Evolutionary conservation across 2,329 filamentous ascomycete species (phyloP), one percentile per base, ranked within the genome.

Genomic region (Claviceps sp.): DNA sequence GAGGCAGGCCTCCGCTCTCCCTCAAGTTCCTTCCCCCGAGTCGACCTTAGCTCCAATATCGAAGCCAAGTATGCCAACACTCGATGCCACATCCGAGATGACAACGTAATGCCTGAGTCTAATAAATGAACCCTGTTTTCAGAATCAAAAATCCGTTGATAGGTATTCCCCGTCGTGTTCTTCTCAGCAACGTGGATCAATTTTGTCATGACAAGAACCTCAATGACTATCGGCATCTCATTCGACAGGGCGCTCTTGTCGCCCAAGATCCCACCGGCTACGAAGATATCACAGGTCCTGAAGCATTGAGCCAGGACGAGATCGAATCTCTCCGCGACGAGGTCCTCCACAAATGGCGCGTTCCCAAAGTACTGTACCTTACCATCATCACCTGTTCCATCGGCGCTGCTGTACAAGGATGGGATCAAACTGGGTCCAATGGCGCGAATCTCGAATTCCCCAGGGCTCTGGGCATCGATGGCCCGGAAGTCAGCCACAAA

Each of bases 221-320:
- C 26, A 65, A 69, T 2, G 77, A 84, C 51, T 74, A 84, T 57
- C 67, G 80, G 3, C 67, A 70, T 3, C 62, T 84, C 16, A 73
- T 89, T 50, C 73, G 77, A 50, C 84, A 83, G 59, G 87, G 85
- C 38, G 87, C 86, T 3, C 72, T 91, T 11, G 77, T 89, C 17
- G 87, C 87, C 2, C 84, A 87, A 63, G 80, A 84, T 58, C 85
- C 85, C 0, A 69, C 70, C 8, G 72, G 73, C 34, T 86, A 71
- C 62, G 82, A 87, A 53, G 70, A 74, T 38, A 73, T 89, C 42
- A 67, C 65, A 4, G 75, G 77, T 56, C 69, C 77, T 50, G 69
- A 77, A 49, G 76, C 78, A 11, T 73, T 90, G 2, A 68, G 73
- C 51, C 73, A 82, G 16, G 70, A 72, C 0, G 84, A 86, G 61